Evolutionary conservation across 345 rosid genomes (phyloP).

Genomic region (Xanthoceras sorbifolium): DNA sequence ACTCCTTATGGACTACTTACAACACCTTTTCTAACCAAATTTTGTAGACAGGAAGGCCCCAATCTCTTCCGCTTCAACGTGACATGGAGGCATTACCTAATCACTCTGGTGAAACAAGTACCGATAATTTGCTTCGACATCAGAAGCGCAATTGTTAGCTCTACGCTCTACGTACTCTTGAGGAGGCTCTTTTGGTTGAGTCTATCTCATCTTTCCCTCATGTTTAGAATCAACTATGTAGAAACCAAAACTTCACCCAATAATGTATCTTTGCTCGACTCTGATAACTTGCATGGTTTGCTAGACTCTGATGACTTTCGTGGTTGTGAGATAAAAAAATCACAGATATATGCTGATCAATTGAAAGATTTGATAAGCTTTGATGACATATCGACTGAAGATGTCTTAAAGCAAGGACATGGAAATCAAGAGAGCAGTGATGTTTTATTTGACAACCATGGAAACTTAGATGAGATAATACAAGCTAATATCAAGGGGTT

Average conservation of each 20-base stretch:
- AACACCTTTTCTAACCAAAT: constrained; percentile 34
- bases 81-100: constrained; percentile 77
- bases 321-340: constrained; percentile 21
- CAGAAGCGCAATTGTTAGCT: constrained; percentile 59
- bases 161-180: constrained; percentile 29
- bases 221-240: constrained; percentile 44
- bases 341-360: constrained; percentile 23
- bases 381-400: constrained; percentile 19
- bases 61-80: constrained; percentile 36
- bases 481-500: constrained; percentile 36
- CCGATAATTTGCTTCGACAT: constrained; percentile 57
- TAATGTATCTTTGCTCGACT: constrained; percentile 40
- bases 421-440: constrained; percentile 5
- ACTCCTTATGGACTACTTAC: constrained; percentile 7
- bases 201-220: constrained; percentile 58
- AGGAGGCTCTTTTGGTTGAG: constrained; percentile 46
- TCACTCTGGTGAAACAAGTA: constrained; percentile 56
- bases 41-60: constrained; percentile 66
- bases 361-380: constrained; percentile 39
- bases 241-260: constrained; percentile 21
- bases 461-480: constrained; percentile 39
- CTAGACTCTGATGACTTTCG: constrained; percentile 37
- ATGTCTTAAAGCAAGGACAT: constrained; percentile 13
- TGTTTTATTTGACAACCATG: not conserved
- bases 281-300: constrained; percentile 27